Conservation (phyloP, 257 asterid genomes). For the Gentiana straminea region DNA sequence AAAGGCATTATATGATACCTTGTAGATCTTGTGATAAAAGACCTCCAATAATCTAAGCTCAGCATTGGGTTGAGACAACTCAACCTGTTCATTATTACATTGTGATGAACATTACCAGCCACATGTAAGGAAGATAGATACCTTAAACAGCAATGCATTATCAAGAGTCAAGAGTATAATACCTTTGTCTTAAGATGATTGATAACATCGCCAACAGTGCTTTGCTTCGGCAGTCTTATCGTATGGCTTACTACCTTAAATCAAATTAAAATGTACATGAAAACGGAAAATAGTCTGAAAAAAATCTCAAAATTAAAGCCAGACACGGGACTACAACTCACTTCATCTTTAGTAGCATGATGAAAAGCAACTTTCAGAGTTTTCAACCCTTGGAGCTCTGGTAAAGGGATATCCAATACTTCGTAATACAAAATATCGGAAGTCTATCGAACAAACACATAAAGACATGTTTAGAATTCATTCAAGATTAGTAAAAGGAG, state of each 20-base stretch:
- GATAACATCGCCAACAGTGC: slow-evolving; percentile 69
- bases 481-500: not conserved
- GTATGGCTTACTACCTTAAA: slow-evolving; percentile 57
- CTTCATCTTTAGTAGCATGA: slow-evolving; percentile 76
- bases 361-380: slow-evolving; percentile 82
- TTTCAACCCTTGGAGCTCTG: slow-evolving; percentile 81
- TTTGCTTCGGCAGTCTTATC: slow-evolving; percentile 69
- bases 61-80: slow-evolving; percentile 62
- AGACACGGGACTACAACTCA: slow-evolving; percentile 22
- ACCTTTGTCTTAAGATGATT: slow-evolving; percentile 60
- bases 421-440: slow-evolving; percentile 84
- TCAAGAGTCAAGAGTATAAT: not conserved
- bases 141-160: no score
- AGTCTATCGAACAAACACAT: slow-evolving; percentile 25
- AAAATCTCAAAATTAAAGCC: not conserved
- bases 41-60: slow-evolving; percentile 75
- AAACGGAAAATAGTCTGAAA: not conserved
- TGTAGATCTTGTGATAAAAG: slow-evolving; percentile 68
- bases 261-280: slow-evolving; percentile 9
- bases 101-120: slow-evolving; percentile 9
- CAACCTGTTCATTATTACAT: slow-evolving; percentile 39
- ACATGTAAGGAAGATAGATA: not conserved
- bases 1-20: slow-evolving; percentile 23
- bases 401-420: slow-evolving; percentile 84
- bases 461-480: slow-evolving; percentile 6